Conservation (phyloP, 768 basidiomycete species). For the Boletellus emodensis region DNA sequence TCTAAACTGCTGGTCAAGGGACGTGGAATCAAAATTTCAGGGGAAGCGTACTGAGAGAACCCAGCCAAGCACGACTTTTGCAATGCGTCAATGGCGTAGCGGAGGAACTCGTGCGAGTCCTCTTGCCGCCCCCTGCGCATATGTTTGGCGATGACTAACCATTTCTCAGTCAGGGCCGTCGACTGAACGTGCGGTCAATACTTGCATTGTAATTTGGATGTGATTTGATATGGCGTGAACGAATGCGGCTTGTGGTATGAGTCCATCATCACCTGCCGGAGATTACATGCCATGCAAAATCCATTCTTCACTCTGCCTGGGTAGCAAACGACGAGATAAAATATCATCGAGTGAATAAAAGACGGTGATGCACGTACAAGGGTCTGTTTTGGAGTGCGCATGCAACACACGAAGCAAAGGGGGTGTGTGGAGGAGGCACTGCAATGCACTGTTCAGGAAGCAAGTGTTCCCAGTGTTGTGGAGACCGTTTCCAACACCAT, state of each 20-base stretch:
- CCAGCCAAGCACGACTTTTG: constrained; percentile 82
- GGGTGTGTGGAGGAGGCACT: constrained; percentile 90
- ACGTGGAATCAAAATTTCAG: background rate
- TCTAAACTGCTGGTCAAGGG: constrained; percentile 34
- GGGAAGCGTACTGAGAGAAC: constrained; percentile 55
- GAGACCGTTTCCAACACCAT: constrained; percentile 56
- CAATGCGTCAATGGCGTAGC: constrained; percentile 87
- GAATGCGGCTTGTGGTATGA: constrained; percentile 45
- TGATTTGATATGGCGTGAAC: constrained; percentile 64
- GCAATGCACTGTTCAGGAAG: constrained; percentile 91
- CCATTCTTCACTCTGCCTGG: constrained; percentile 40
- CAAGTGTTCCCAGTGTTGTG: constrained; percentile 92
- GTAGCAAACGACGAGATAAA: constrained; percentile 6
- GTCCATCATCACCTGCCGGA: constrained; percentile 54
- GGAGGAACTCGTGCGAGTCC: constrained; percentile 96
- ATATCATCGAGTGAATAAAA: background rate
- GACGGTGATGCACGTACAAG: constrained; percentile 48
- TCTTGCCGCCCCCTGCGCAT: constrained; percentile 92
- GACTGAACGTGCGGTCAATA: constrained; percentile 9
- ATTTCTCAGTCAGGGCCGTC: constrained; percentile 3
- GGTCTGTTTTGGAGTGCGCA: constrained; percentile 44
- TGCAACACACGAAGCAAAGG: constrained; percentile 67
- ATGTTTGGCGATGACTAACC: constrained; percentile 81
- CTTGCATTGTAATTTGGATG: constrained; percentile 67
- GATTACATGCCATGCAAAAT: constrained; percentile 80